Percentiles rank a stretch among this genome's conserved stretches.
Conservation (phyloP, 2,329 filamentous ascomycete species). For the Ophiostoma piceae region DNA sequence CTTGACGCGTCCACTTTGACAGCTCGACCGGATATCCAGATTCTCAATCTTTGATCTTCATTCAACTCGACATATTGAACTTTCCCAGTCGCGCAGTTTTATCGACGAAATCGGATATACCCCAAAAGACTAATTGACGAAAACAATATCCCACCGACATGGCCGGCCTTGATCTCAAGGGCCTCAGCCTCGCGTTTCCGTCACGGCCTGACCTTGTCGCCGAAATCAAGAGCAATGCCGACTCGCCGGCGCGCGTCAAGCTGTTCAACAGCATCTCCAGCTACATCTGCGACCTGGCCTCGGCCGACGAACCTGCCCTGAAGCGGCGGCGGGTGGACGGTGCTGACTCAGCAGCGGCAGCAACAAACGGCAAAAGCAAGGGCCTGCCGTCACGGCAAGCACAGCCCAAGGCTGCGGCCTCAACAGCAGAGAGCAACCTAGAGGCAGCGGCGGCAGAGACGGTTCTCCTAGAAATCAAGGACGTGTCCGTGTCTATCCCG, state of each 20-base stretch:
- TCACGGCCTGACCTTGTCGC: constrained; percentile 52
- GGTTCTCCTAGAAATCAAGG: constrained; percentile 56
- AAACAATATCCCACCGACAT: not conserved
- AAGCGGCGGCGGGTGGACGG: constrained; percentile 51
- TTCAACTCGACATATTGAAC: not conserved
- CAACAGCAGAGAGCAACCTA: constrained; percentile 24
- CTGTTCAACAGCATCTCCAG: constrained; percentile 54
- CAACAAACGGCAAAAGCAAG: constrained; percentile 21
- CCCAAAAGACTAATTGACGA: not conserved
- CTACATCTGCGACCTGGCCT: constrained; percentile 45
- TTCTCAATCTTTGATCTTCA: not conserved
- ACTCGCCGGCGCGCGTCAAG: constrained; percentile 45
- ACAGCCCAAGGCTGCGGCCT: not conserved
- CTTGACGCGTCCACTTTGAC: constrained; percentile 3
- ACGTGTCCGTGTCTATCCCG: constrained; percentile 62
- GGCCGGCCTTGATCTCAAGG: constrained; percentile 6
- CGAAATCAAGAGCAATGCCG: constrained; percentile 50
- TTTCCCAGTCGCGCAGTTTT: not conserved
- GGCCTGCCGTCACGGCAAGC: constrained; percentile 23
- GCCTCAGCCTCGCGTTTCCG: constrained; percentile 45
- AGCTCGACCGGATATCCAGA: not conserved
- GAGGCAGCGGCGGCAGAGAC: constrained; percentile 40
- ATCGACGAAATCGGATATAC: not conserved
- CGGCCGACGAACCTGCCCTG: constrained; percentile 35
- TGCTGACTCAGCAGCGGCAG: not conserved